These are phyloP conservation scores for Barnettozyma vustinii DNA, from an alignment of 805 yeast genomes.

Conservation along the genomic window DNA sequence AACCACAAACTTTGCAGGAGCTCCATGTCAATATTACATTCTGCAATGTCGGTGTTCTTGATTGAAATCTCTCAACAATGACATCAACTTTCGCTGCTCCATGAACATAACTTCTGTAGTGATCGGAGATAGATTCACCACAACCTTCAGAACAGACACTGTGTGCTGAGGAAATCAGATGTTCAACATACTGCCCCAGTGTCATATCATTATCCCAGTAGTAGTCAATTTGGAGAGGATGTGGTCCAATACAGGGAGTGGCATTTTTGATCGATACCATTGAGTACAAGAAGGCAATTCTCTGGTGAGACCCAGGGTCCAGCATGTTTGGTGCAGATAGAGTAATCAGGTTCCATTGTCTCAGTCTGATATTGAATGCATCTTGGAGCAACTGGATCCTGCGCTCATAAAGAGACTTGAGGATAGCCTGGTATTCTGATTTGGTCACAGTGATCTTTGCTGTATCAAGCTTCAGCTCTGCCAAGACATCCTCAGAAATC, in stretches of 20 bases:
- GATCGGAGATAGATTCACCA: slow-evolving; percentile 63
- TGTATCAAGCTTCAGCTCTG: slow-evolving; percentile 23
- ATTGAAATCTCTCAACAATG: slow-evolving; percentile 55
- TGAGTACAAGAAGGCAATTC: slow-evolving; percentile 70
- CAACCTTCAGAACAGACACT: slow-evolving; percentile 78
- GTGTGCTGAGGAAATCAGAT: slow-evolving; percentile 60
- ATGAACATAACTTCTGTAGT: slow-evolving; percentile 83
- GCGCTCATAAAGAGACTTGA: slow-evolving; percentile 27
- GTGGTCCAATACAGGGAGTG: slow-evolving; percentile 93
- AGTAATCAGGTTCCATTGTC: slow-evolving; percentile 67
- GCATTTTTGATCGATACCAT: slow-evolving; percentile 79
- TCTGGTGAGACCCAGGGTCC: slow-evolving; percentile 73
- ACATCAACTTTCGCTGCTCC: slow-evolving; percentile 81
- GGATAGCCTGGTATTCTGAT: slow-evolving; percentile 29
- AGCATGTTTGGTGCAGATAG: slow-evolving; percentile 48
- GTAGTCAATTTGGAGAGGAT: slow-evolving; percentile 72
- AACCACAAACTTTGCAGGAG: slow-evolving; percentile 74
- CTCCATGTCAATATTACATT: slow-evolving; percentile 87
- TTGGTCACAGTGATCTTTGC: slow-evolving; percentile 11
- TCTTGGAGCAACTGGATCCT: slow-evolving; percentile 28
- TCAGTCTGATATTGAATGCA: slow-evolving; percentile 29
- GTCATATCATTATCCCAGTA: slow-evolving; percentile 90
- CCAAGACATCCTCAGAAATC: slow-evolving; percentile 20
- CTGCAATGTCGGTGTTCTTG: slow-evolving; percentile 53
- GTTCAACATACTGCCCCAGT: slow-evolving; percentile 84